These are phyloP conservation scores for Tetrahymena elliotti DNA, from an alignment of 73 alveolate genomes.

Conservation along the genomic window DNA sequence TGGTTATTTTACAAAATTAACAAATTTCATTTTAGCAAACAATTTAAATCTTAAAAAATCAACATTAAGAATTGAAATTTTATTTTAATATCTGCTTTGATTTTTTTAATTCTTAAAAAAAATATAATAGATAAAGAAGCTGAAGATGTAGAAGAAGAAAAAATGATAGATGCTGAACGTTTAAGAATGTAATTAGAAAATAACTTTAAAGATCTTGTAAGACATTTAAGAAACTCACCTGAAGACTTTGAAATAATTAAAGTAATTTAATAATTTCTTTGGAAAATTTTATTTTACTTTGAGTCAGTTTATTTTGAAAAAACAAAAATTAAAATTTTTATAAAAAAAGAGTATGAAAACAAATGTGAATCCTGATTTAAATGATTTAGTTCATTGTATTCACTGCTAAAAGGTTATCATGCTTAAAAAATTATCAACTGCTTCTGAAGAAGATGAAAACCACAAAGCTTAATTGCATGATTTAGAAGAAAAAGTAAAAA, in stretches of 20 bases:
- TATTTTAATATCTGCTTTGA: too few relatives aligned
- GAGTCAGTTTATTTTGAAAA: too few relatives aligned
- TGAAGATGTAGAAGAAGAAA: constrained; percentile 37
- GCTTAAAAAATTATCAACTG: constrained; percentile 36
- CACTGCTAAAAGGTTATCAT: constrained; percentile 26
- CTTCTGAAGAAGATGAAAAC: constrained; percentile 30
- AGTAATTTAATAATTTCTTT: not conserved
- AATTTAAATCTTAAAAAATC: too few relatives aligned
- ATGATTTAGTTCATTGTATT: constrained; percentile 39
- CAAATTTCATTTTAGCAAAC: too few relatives aligned
- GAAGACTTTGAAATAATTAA: constrained; percentile 24
- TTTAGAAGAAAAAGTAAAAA: constrained; percentile 10
- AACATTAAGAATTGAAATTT: too few relatives aligned
- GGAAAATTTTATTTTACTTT: too few relatives aligned
- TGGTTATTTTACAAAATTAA: too few relatives aligned
- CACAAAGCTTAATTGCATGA: constrained; percentile 28
- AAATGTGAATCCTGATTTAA: constrained; percentile 32
- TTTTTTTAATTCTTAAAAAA: too few relatives aligned
- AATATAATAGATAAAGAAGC: constrained; percentile 6
- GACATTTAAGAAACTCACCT: constrained; percentile 16
- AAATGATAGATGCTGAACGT: constrained; percentile 26
- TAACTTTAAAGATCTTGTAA: constrained; percentile 22
- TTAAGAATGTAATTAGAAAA: constrained; percentile 20
- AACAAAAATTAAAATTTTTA: too few relatives aligned
- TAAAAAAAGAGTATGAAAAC: constrained; percentile 3